Evolutionary conservation across 192 early-diverging fungal species (phyloP).

Genomic region (Coemansia sp.): DNA sequence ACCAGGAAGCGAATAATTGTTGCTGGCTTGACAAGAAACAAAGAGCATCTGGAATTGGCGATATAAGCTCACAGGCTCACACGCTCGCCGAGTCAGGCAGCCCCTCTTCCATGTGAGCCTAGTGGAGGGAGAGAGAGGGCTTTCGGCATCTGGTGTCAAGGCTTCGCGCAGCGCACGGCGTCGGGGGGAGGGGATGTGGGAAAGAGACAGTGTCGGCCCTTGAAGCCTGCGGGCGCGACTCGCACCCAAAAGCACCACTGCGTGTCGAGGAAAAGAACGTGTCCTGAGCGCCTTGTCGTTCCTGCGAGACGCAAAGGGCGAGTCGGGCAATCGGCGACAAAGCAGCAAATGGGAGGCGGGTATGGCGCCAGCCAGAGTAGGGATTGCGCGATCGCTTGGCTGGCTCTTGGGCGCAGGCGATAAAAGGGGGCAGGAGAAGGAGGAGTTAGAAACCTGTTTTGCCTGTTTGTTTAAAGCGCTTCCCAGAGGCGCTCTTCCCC

Average conservation of each 20-base stretch:
- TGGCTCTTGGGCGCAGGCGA: not conserved
- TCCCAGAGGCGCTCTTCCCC: not conserved
- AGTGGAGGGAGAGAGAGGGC: not conserved
- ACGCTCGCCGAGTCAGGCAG: no score
- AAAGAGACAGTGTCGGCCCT: not conserved
- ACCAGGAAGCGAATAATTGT: not conserved
- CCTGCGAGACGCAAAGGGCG: not conserved
- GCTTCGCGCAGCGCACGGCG: no score
- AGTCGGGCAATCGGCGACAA: not conserved
- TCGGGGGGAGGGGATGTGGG: no score
- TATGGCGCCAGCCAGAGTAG: not conserved
- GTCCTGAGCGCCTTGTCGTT: not conserved
- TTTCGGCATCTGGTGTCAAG: no score
- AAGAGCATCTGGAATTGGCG: not conserved
- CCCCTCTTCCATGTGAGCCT: not conserved
- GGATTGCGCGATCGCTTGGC: constrained; percentile 6
- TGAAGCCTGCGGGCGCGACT: no score
- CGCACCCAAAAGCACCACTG: no score
- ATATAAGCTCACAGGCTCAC: not conserved
- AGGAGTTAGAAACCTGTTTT: not conserved
- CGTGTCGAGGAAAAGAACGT: no score
- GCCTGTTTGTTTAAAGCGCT: not conserved
- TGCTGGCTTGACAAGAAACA: not conserved
- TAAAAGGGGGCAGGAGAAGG: not conserved
- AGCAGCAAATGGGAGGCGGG: not conserved